A percentile compares a stretch with the other conserved stretches of the same genome.
Evolutionary conservation across 2,329 filamentous ascomycete genomes (phyloP).

Genomic region (Cladophialophora yegresii): DNA sequence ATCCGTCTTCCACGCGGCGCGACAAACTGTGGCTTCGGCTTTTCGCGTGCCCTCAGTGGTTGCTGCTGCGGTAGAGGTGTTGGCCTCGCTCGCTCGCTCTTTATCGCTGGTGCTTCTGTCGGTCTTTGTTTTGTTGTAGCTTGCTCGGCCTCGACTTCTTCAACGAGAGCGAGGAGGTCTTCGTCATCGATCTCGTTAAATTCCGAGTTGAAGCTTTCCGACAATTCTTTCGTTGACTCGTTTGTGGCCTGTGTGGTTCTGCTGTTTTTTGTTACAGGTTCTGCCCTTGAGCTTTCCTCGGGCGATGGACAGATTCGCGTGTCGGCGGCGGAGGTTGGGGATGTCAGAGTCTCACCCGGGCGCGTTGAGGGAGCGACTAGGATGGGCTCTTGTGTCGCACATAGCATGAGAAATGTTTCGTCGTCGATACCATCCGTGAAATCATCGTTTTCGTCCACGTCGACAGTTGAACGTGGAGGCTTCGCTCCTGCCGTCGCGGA

Average conservation of each 20-base stretch:
- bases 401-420: conserved; percentile 27
- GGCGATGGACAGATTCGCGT: not conserved
- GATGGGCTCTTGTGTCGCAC: conserved; percentile 15
- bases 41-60: not conserved
- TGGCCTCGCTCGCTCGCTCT: not conserved
- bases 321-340: no score
- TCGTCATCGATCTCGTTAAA: conserved; percentile 31
- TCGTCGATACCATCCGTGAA: conserved; percentile 31
- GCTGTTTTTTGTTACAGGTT: not conserved
- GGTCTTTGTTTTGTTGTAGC: conserved; percentile 1
- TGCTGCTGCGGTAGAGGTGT: not conserved
- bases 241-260: not conserved
- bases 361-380: not conserved
- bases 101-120: not conserved
- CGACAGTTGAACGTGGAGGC: not conserved
- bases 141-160: conserved; percentile 20
- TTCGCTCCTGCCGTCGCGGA: not conserved
- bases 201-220: conserved; percentile 28
- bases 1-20: not conserved
- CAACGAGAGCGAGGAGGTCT: conserved; percentile 25
- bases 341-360: not conserved
- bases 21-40: conserved; percentile 1
- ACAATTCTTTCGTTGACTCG: not conserved
- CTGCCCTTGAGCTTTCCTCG: not conserved
- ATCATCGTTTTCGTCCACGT: conserved; percentile 21